Percentiles rank a stretch among this genome's conserved stretches.
Conservation (phyloP, 106 monocot genomes). For the Dioscorea alata region DNA sequence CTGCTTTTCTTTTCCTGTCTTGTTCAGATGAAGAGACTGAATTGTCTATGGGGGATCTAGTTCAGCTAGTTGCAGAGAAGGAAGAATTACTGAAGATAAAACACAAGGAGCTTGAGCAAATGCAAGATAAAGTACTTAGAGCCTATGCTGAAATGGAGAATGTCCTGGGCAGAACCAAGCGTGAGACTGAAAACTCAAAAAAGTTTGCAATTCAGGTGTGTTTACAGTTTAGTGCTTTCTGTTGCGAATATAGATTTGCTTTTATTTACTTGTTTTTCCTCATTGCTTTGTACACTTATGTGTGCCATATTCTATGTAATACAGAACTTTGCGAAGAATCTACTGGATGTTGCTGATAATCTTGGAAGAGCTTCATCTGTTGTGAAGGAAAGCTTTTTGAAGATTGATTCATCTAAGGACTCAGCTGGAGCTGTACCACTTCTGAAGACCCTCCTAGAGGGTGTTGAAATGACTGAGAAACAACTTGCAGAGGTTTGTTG, state of each 20-base stretch:
- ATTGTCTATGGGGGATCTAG: conserved; percentile 25
- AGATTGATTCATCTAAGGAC: conserved; percentile 68
- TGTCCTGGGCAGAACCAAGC: conserved; percentile 46
- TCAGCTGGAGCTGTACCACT: conserved; percentile 56
- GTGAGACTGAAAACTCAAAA: conserved; percentile 51
- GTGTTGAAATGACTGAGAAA: conserved; percentile 30
- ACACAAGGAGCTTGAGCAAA: conserved; percentile 37
- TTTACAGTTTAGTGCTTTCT: neutral
- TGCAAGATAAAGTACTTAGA: conserved; percentile 54
- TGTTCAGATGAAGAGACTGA: conserved; percentile 28
- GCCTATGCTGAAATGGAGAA: conserved; percentile 57
- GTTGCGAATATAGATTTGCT: neutral
- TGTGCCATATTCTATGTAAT: neutral
- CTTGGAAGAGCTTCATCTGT: conserved; percentile 86
- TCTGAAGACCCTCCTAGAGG: conserved; percentile 76
- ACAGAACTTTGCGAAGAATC: conserved; percentile 82
- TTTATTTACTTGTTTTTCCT: neutral
- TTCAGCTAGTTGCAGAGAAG: conserved; percentile 38
- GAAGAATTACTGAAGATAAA: conserved; percentile 35
- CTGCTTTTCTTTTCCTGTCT: conserved; percentile 19
- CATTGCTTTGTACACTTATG: neutral
- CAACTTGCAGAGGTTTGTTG: conserved; percentile 1
- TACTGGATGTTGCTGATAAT: conserved; percentile 96
- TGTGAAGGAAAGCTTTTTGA: conserved; percentile 85
- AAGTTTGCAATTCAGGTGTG: conserved; percentile 53